Base-by-base conservation (phyloP, 2,329 filamentous ascomycete species). In the Immersiporthe knoxdaviesiana region DNA sequence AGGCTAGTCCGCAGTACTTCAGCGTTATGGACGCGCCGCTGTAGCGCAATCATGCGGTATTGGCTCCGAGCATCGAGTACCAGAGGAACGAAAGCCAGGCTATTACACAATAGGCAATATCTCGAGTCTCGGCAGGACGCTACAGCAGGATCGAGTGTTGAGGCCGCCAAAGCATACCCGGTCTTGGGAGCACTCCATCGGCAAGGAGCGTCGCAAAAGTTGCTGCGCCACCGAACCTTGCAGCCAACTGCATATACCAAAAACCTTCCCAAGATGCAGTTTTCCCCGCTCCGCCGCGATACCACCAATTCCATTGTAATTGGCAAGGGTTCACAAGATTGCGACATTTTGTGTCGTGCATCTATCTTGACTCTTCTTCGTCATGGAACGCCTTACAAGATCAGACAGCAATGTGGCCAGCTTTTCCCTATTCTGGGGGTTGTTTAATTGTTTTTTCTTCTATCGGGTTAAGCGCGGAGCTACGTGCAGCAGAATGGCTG, bases 181-280 rank as follows among this genome's bases (percentile, higher is more conserved):
- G 27, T 18, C 52, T 16, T 30, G 1, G 30, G 52, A 56, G 52
- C 52, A 56, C 52, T 10, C 32, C 14, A 30, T 18, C 14, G 52
- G 27, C 52, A 56, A 16, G 4, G 18, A 56, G 3, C 27, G 12
- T 56, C 52, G 27, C 52, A 30, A 24, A 18, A 1, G 7, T 24
- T 37, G 56, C 62, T 52, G 62, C 62, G 62, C 62, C 62, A 52
- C 44, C 44, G 5, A 16, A 37, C 18, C 62, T 24, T n/a, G 62
- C 62, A 52, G 62, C 27, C 27, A 52, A 63, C 62, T 30, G 41
- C 62, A 63, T 50, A 18, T 47, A 35, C 27, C 3, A 21, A n/a
- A 63, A 27, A 63, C 18, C 14, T n/a, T 32, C 16, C n/a, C 11
- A 12, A 50, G 44, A 50, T 16, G 18, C 41, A 37, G 35, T 3